These are phyloP conservation scores for Echinochloa phyllopogon DNA, from an alignment of 176 grass and related monocot species.

Conservation along the genomic window DNA sequence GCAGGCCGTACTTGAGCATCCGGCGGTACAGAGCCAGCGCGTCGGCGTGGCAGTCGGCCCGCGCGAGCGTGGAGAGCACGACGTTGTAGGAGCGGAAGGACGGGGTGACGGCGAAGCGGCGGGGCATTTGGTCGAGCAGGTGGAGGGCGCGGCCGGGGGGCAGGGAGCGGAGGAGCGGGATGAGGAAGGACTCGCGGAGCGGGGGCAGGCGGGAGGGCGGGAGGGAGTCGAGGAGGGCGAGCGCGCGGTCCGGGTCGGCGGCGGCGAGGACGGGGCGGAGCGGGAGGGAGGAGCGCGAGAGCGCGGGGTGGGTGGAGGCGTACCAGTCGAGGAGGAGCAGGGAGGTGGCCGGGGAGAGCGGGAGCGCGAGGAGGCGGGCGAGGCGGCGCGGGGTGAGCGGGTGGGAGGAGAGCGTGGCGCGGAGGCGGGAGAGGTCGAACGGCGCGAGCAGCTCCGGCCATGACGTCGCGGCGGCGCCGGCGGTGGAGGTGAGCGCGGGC, in stretches of 20 bases:
- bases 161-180: slow-evolving; percentile 53
- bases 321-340: slow-evolving; percentile 84
- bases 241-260: slow-evolving; percentile 49
- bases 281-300: slow-evolving; percentile 58
- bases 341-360: slow-evolving; percentile 65
- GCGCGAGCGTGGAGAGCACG: slow-evolving; percentile 60
- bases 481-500: neutral
- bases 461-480: slow-evolving; percentile 21
- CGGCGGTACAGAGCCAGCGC: slow-evolving; percentile 53
- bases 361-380: slow-evolving; percentile 66
- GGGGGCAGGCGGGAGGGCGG: slow-evolving; percentile 43
- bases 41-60: slow-evolving; percentile 61
- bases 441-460: slow-evolving; percentile 78
- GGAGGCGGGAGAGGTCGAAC: slow-evolving; percentile 81
- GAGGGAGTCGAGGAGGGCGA: slow-evolving; percentile 53
- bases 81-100: slow-evolving; percentile 84
- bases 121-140: slow-evolving; percentile 84
- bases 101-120: slow-evolving; percentile 48
- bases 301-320: slow-evolving; percentile 56
- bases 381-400: slow-evolving; percentile 61
- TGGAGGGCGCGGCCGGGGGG: slow-evolving; percentile 61
- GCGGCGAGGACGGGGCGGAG: slow-evolving; percentile 60
- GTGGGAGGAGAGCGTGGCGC: slow-evolving; percentile 52
- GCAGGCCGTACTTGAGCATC: slow-evolving; percentile 68
- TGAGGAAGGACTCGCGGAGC: slow-evolving; percentile 63